phyloP scores from a whole-genome alignment of 306 rosid genomes.

The Castanea crenata region DNA sequence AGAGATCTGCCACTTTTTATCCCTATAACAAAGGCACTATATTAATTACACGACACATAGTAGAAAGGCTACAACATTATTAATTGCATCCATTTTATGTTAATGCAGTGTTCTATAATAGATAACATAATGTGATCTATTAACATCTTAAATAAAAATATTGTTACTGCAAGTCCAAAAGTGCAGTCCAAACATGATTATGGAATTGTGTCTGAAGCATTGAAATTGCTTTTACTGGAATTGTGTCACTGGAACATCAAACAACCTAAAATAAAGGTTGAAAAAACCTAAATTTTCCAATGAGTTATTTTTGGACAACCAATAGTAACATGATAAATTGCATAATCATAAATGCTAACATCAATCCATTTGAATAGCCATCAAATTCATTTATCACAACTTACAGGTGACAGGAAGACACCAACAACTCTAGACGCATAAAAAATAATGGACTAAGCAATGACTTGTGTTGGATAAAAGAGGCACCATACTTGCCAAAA shows the following conservation, averaged over 20 bases:
- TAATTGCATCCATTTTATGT: not conserved
- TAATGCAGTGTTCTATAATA: not conserved
- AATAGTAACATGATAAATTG: not conserved
- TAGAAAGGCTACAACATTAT: not conserved
- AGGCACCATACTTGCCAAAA: not conserved
- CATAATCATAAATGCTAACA: not conserved
- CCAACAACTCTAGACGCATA: not conserved
- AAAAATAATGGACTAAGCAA: not conserved
- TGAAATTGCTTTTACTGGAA: not conserved
- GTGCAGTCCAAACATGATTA: not conserved
- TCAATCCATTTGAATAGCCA: not conserved
- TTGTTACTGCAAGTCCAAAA: not conserved
- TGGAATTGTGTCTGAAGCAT: not conserved
- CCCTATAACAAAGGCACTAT: slow-evolving; percentile 43
- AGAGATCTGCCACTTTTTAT: slow-evolving; percentile 67
- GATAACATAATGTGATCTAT: not conserved
- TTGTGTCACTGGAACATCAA: not conserved
- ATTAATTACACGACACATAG: not conserved
- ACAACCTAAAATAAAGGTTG: too few species aligned
- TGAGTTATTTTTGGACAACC: not conserved
- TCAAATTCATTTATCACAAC: not conserved
- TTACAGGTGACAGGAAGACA: not conserved
- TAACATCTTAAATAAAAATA: not conserved
- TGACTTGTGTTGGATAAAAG: not conserved
- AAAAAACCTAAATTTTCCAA: not conserved